Base-by-base conservation (phyloP, 108 stramenopile genomes). In the Skeletonema tropicum region DNA sequence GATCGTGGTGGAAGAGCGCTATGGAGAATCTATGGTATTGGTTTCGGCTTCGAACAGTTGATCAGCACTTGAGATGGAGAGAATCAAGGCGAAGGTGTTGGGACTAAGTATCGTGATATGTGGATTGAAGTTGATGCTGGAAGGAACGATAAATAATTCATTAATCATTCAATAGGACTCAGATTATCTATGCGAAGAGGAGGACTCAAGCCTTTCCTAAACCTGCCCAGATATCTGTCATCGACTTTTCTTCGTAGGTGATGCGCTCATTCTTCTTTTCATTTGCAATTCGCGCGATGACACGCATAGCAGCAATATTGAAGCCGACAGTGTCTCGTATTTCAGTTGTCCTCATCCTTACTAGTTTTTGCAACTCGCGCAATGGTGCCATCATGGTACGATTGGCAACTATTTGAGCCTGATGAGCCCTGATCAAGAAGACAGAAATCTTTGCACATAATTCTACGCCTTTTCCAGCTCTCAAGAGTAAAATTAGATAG, bases 351-450 rank as follows among this genome's bases (percentile, higher is more conserved):
- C 91, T 67, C 23, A 75, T 36, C 15, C 83, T 73, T 10, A 93
- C 66, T 29, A 93, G 65, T 4, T 85, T 78, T 39, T 84, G 80
- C 21, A 96, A 74, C 67, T 93, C 91, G 42, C 88, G 79, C 41
- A 96, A 75, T 14, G 95, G 89, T 14, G 79, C 78, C 55, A 87
- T 80, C 74, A 91, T 64, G 2, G 82, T 70, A 31, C 83, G 77
- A 52, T 83, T 89, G n/a, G 87, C 78, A 29, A 89, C 61, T 58
- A 92, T 81, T 79, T 86, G 49, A 42, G 80, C 64, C 68, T 91
- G 89, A 72, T 94, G 94, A 8, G 81, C 80, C 64, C 88, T 90
- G 41, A 97, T 81, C 65, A 92, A 42, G 69, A 91, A 89, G n/a
- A 93, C 75, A 36, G 88, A 83, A 19, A 84, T 85, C 52, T 88